These are phyloP conservation scores for Sclerotinia trifoliorum DNA, from an alignment of 2,329 filamentous ascomycete genomes.

Conservation along the genomic window DNA sequence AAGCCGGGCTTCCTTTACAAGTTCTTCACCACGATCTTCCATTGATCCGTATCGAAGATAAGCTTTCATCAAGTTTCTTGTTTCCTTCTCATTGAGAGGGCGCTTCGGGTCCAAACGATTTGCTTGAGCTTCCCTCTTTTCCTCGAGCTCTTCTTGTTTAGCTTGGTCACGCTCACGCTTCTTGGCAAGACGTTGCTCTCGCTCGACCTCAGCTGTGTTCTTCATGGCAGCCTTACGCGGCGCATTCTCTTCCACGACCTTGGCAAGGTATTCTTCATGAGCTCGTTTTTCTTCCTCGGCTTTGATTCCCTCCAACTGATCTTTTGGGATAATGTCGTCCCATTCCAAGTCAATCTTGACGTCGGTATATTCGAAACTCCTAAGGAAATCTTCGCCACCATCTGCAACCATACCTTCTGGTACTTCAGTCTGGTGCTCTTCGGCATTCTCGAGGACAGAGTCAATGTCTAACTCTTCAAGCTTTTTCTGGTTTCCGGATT, in stretches of 20 bases:
- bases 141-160: slow-evolving; percentile 67
- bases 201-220: slow-evolving; percentile 56
- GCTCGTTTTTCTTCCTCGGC: slow-evolving; percentile 82
- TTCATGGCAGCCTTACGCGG: slow-evolving; percentile 71
- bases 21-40: slow-evolving; percentile 82
- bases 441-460: slow-evolving; percentile 92
- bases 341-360: slow-evolving; percentile 96
- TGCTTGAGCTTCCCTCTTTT: slow-evolving; percentile 67
- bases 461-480: slow-evolving; percentile 97
- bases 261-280: slow-evolving; percentile 78
- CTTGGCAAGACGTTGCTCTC: slow-evolving; percentile 63
- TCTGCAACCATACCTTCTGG: slow-evolving; percentile 92
- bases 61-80: slow-evolving; percentile 84
- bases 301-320: slow-evolving; percentile 86
- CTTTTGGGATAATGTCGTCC: slow-evolving; percentile 97
- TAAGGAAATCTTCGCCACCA: slow-evolving; percentile 94
- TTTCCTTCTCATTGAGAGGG: slow-evolving; percentile 90
- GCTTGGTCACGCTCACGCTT: slow-evolving; percentile 63
- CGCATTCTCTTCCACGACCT: slow-evolving; percentile 79
- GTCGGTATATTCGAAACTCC: slow-evolving; percentile 87
- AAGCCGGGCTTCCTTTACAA: slow-evolving; percentile 83
- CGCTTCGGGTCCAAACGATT: slow-evolving; percentile 79
- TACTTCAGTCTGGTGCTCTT: slow-evolving; percentile 94
- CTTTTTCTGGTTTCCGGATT: slow-evolving; percentile 93
- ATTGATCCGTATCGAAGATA: slow-evolving; percentile 90